These are phyloP conservation scores for Ogataea chonburiensis DNA, from an alignment of 805 yeast genomes.

Conservation along the genomic window DNA sequence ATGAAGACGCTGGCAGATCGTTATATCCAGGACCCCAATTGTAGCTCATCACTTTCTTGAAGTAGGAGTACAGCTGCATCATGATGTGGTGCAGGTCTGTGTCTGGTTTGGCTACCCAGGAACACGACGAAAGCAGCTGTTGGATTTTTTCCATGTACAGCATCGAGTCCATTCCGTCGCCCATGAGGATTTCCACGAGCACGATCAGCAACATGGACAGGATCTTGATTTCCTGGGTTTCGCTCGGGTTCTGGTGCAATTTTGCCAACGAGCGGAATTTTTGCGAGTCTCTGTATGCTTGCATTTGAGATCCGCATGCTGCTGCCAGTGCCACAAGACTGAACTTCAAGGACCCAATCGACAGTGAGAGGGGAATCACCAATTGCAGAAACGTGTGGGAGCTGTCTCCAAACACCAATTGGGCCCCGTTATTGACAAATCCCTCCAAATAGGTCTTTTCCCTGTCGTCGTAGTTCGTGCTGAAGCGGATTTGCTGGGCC, in stretches of 20 bases:
- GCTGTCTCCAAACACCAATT: constrained; percentile 1
- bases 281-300: constrained; percentile 6
- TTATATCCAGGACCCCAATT: neutral
- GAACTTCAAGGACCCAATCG: constrained; percentile 1
- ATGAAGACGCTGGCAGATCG: neutral
- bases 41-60: neutral
- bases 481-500: constrained; percentile 5
- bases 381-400: constrained; percentile 1
- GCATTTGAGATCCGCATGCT: neutral
- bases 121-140: neutral
- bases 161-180: constrained; percentile 7
- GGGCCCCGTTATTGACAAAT: constrained; percentile 2
- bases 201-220: constrained; percentile 5
- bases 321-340: constrained; percentile 6
- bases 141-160: constrained; percentile 8
- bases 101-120: constrained; percentile 4
- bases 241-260: neutral
- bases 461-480: constrained; percentile 1
- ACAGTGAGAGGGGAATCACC: constrained; percentile 4
- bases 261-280: constrained; percentile 6
- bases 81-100: constrained; percentile 3
- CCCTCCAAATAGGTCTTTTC: constrained; percentile 5
- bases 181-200: constrained; percentile 10
- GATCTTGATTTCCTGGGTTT: neutral
- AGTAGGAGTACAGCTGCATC: constrained; percentile 4